Percentiles rank a stretch among this genome's conserved stretches.
Evolutionary conservation across 2,329 filamentous ascomycete genomes (phyloP).

Genomic region (Septoria petroselini): DNA sequence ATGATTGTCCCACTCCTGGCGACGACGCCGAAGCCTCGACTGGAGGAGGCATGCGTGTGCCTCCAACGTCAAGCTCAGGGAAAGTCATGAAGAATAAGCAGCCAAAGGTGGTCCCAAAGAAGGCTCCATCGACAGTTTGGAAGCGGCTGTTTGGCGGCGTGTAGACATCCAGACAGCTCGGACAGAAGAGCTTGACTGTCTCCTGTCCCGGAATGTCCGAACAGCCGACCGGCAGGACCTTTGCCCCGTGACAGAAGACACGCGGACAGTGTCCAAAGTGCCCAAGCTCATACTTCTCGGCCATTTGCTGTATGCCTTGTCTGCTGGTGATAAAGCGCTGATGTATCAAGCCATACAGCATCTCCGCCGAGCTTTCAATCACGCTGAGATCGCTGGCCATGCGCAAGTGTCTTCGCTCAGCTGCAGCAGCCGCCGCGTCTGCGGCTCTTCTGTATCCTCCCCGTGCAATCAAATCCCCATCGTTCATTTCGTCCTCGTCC

Average conservation of each 20-base stretch:
- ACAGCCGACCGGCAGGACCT: slow-evolving; percentile 87
- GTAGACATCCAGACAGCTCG: slow-evolving; percentile 93
- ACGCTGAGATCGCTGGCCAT: slow-evolving; percentile 91
- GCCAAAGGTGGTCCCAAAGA: slow-evolving; percentile 96
- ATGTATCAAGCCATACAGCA: slow-evolving; percentile 96
- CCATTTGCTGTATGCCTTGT: slow-evolving; percentile 97
- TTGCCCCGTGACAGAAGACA: slow-evolving; percentile 83
- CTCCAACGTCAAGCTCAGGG: slow-evolving; percentile 81
- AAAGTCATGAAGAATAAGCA: slow-evolving; percentile 98
- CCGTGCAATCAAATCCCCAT: slow-evolving; percentile 53
- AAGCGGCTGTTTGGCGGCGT: slow-evolving; percentile 96
- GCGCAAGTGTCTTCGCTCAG: slow-evolving; percentile 74
- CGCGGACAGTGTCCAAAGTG: slow-evolving; percentile 97
- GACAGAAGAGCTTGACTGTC: slow-evolving; percentile 97
- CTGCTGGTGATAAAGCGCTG: slow-evolving; percentile 97
- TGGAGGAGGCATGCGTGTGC: slow-evolving; percentile 25
- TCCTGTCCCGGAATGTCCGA: slow-evolving; percentile 95
- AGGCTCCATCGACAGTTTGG: slow-evolving; percentile 94
- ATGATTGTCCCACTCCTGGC: slow-evolving; percentile 17
- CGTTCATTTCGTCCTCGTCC: slow-evolving; percentile 50
- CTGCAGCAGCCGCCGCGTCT: slow-evolving; percentile 40
- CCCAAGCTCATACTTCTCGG: slow-evolving; percentile 95
- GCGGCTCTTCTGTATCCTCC: slow-evolving; percentile 32
- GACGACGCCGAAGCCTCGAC: slow-evolving; percentile 15
- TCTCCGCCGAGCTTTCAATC: slow-evolving; percentile 95